Conservation (phyloP, 2,329 filamentous ascomycete species). For the Chaetomium sp. region DNA sequence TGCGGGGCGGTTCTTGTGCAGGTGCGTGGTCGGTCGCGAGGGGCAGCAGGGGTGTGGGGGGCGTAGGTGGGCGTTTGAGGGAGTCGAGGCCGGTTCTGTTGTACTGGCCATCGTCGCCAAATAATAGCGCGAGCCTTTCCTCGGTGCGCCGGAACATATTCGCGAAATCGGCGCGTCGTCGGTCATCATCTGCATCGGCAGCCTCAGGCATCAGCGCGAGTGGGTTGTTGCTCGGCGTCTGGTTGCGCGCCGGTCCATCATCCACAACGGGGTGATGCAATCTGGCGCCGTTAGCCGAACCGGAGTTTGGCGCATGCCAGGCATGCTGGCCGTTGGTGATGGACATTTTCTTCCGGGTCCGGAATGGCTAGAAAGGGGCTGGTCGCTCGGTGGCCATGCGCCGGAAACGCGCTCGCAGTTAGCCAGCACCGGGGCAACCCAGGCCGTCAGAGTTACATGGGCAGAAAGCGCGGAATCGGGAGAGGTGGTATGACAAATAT, state of each 20-base stretch:
- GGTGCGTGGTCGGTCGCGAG: conserved; percentile 53
- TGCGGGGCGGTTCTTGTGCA: conserved; percentile 56
- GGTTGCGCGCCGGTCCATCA: conserved; percentile 48
- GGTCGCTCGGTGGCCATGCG: conserved; percentile 51
- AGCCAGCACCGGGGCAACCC: conserved; percentile 41
- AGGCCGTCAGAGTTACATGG: conserved; percentile 44
- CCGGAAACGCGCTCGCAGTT: conserved; percentile 46
- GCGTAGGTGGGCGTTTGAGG: conserved; percentile 36
- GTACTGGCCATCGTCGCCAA: conserved; percentile 52
- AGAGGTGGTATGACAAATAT: conserved; percentile 43
- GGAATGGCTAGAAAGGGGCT: conserved; percentile 43
- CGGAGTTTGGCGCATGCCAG: conserved; percentile 56
- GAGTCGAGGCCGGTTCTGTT: conserved; percentile 48
- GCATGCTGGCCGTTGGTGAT: conserved; percentile 58
- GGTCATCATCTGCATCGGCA: conserved; percentile 61
- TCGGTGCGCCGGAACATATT: conserved; percentile 73
- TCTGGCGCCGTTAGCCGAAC: conserved; percentile 41
- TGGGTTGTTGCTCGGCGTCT: conserved; percentile 42
- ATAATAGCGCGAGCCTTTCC: conserved; percentile 69
- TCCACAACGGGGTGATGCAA: conserved; percentile 54
- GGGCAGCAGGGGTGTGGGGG: conserved; percentile 39
- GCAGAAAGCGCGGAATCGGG: conserved; percentile 44
- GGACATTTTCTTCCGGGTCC: conserved; percentile 53
- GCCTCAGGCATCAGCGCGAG: conserved; percentile 53
- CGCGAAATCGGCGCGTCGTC: conserved; percentile 66